Evolutionary conservation across 768 basidiomycete genomes (phyloP), one percentile per base, ranked within the genome.

Genomic region (Crassisporium funariophilum): DNA sequence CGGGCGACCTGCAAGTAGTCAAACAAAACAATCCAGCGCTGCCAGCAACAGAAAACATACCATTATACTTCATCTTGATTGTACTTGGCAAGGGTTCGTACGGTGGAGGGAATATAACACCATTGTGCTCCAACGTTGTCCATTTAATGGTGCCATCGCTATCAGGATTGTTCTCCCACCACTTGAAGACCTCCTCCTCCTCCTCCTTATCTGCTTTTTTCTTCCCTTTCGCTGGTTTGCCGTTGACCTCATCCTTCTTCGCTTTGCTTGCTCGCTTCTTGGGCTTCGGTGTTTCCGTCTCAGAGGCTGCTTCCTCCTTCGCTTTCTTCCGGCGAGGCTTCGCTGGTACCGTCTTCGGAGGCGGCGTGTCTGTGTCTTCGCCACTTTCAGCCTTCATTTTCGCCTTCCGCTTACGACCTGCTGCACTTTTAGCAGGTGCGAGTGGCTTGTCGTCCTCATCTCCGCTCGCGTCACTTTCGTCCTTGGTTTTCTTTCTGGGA

Each of bases 51-150:
- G 15, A 50, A 16, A 35, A 66, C 79, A 46, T 63, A 93, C 95
- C 95, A 55, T 95, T 81, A 65, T 99, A 99, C 61, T 84, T 86
- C 92, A 99, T 91, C 76, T 90, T 95, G 64, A 97, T 82, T 60
- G 82, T 59, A 6, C 74, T 67, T 1, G 97, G 93, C 44, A 97
- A 72, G 6, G 88, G 79, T 58, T 91, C 85, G 64, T 99, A 99
- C 2, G 94, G 86, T 39, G 92, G 92, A 51, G 97, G 97, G 70
- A 99, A 99, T 53, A 94, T 78, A 29, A 99, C 94, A 40, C 95
- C 97, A 55, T 80, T 83, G 69, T 99, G 97, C 60, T 92, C 87
- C 41, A 99, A 78, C n/a, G 92, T 97, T 51, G 81, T 80, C 97
- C 97, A 99, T 67, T 98, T 97, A 46, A 82, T 73, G 29, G 82